Evolutionary conservation across 805 yeast species (phyloP), one percentile per base, ranked within the genome.

Genomic region (Ogataea philodendri): DNA sequence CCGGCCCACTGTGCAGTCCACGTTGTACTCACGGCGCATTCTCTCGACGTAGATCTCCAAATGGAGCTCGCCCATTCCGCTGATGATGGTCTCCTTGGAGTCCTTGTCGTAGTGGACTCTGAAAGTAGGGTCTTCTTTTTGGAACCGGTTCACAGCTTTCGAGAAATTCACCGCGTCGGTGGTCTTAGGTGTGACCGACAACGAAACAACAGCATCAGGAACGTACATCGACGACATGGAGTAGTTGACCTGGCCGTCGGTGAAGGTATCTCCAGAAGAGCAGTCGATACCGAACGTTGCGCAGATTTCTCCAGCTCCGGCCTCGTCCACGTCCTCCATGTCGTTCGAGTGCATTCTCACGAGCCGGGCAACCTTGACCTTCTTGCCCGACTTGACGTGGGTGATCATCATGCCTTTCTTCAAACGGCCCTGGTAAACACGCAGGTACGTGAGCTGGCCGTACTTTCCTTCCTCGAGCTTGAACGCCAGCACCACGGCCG

Each of bases 241-340:
- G 52, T 84, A 81, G 52, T 79, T 71, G 37, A 79, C 69, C 9
- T 73, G 70, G 36, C 93, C 95, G 49, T 86, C 95, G 29, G 95
- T 82, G 64, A 93, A 93, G 9, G 97, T 87, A 58, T 93, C 98
- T 57, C 99, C 99, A 9, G 98, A 93, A 8, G 97, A 81, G 74
- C 99, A 93, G 63, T 93, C 98, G 51, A 93, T 85, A 66, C 99
- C 99, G 54, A 93, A 93, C 40, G 97, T 90, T 37, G 99, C 99
- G 69, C 99, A 93, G 54, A 93, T 93, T 69, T 93, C 98, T 61
- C 99, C 99, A 19, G 97, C 90, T 15, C 90, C 93, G 55, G 87
- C 82, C 66, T 89, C 97, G 31, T 81, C 84, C 32, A 87, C 93
- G 59, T 93, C 99, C 69, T 93, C 98, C 97, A 93, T 89, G 60